Conservation (phyloP, 129 eudicot genomes). For the Centella asiatica region DNA sequence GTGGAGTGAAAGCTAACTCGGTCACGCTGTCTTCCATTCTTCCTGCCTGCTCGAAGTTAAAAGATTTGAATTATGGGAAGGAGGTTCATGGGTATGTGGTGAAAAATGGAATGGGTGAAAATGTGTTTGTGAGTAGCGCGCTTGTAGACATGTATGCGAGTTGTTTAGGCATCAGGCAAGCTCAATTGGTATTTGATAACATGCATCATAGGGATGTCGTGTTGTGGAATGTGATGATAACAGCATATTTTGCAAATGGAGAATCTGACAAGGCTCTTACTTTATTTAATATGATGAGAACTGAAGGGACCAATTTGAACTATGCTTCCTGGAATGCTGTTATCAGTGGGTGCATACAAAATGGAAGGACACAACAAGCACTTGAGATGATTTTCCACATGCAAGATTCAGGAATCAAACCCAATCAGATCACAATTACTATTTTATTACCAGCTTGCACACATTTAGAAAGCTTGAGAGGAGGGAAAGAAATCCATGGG, state of each 20-base stretch:
- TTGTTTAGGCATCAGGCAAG: constrained; percentile 39
- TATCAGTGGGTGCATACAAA: constrained; percentile 51
- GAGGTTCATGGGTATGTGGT: constrained; percentile 46
- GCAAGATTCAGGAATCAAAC: constrained; percentile 49
- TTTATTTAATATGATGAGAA: constrained; percentile 35
- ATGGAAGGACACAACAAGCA: constrained; percentile 52
- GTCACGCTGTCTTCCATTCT: constrained; percentile 46
- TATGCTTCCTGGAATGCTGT: constrained; percentile 75
- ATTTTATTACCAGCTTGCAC: constrained; percentile 53
- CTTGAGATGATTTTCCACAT: constrained; percentile 45
- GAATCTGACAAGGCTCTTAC: constrained; percentile 39
- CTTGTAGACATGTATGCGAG: constrained; percentile 60
- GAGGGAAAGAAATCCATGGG: constrained; percentile 72
- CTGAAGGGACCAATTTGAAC: constrained; percentile 31
- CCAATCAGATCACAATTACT: constrained; percentile 64
- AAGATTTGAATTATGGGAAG: constrained; percentile 43
- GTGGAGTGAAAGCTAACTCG: constrained; percentile 42
- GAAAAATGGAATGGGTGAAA: constrained; percentile 29
- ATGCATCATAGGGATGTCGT: constrained; percentile 39
- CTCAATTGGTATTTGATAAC: constrained; percentile 36
- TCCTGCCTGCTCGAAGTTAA: constrained; percentile 50
- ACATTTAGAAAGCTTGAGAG: constrained; percentile 50
- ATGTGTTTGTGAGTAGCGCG: constrained; percentile 44
- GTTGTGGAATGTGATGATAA: constrained; percentile 50
- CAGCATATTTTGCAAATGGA: constrained; percentile 48